Evolutionary conservation across 441 rosid species (phyloP), one percentile per base, ranked within the genome.

Genomic region (Croton laevigatus): DNA sequence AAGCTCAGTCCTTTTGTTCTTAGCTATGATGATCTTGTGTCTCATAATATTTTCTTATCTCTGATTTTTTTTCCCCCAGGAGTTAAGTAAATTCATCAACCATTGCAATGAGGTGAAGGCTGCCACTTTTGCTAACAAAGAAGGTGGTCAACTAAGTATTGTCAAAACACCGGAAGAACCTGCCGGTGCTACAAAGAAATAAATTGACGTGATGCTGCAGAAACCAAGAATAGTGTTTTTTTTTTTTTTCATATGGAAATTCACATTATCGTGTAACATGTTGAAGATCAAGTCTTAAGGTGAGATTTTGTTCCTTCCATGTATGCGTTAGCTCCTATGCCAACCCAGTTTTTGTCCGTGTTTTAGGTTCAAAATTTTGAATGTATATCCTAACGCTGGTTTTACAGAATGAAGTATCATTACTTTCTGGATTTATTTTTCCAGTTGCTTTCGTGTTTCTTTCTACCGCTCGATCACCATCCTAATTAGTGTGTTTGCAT

Each of bases 81-180:
- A 91, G 72, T 71, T 88, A 66, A 91, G 84, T 62, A 91, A 90
- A 80, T 94, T 94, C 79, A 88, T 91, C 63, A 94, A 94, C 81
- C 93, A 86, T 13, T 86, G 95, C 86, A 89, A 91, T 23, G 96
- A 90, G 86, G 73, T 83, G 73, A 91, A 90, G 80, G 89, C 95
- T 13, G 92, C 97, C 40, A 86, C 94, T 3, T 71, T 86, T 27
- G 97, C 97, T 42, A 85, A 87, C 76, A 88, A 91, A 69, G 96
- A 85, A 74, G 97, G 97, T 17, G 93, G 96, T 40, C 95, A 85
- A 78, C 82, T 94, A 32, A 86, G 87, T 55, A 83, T 90, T 20
- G 78, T 94, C 51, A 88, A 94, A 66, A 46, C 81, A 12, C 73
- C 82, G 34, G 14, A 73, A 1, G 88, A 79, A 60, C 36, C 89